Base-by-base conservation (phyloP, 352 stramenopile genomes). In the Phytophthora aleatoria region DNA sequence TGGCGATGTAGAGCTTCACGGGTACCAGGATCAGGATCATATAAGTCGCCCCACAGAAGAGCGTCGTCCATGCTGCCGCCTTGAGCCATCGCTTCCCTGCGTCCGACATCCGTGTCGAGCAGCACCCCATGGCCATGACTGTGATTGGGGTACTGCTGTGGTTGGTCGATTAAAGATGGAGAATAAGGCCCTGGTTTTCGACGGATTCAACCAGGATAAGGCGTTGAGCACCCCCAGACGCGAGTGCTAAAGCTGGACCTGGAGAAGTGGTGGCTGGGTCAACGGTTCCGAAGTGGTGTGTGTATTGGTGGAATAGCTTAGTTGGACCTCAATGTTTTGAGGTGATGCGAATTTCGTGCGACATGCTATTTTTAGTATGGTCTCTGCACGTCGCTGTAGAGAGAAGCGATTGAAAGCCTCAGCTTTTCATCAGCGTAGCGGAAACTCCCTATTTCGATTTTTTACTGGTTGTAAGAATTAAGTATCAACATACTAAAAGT, bases 1-100 rank as follows among this genome's bases (percentile, higher is more conserved):
- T 49, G 3, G 49, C 36, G 2, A 79, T 57, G 33, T 72, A 69
- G 33, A 71, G 27, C 70, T 89, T 85, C 41, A 91, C 48, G 2
- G 82, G 78, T 20, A 91, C 48, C 11, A 78, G 12, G 4, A 43
- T 42, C 33, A 74, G 51, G 13, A 91, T 24, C 12, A 52, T 24
- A 2, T 54, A 69, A 4, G 75, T 41, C 4, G 33, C 49, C 1
- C 24, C 62, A 30, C 61, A 51, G 3, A 43, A 43, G 6, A 72
- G 16, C 13, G 44, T 39, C n/a, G 67, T 58, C 33, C 49, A 69
- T 7, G 50, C 20, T 3, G 41, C 52, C 2, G 64, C 15, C 26
- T 79, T 81, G 56, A 83, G 28, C 50, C 77, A 73, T 48, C 55
- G 64, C 56, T 52, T 59, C 57, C 41, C 15, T 26, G 51, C 20